Evolutionary conservation across 306 rosid genomes (phyloP).

Genomic region (Senna tora): DNA sequence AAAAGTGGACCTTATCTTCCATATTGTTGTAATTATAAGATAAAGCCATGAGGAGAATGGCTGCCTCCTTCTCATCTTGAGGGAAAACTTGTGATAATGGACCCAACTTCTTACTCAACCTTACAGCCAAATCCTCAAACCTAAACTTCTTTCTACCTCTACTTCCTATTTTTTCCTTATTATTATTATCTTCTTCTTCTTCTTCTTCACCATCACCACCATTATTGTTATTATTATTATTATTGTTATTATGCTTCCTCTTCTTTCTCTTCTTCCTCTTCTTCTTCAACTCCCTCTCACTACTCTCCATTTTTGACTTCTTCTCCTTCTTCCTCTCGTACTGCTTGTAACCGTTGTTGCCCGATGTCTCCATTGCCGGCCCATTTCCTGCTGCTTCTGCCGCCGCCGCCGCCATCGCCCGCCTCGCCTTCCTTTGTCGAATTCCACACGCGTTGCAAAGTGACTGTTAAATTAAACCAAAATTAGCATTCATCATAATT

Average conservation of each 20-base stretch:
- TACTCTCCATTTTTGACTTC: background rate
- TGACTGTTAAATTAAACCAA: slow-evolving; percentile 56
- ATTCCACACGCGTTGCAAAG: slow-evolving; percentile 98
- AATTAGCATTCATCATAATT: background rate
- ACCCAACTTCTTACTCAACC: slow-evolving; percentile 58
- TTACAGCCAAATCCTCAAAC: slow-evolving; percentile 66
- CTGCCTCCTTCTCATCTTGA: slow-evolving; percentile 97
- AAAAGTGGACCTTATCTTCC: slow-evolving; percentile 57
- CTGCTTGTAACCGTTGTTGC: slow-evolving; percentile 23
- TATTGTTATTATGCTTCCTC: no score
- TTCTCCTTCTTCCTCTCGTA: slow-evolving; percentile 38
- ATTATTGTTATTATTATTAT: no score
- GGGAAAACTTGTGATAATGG: slow-evolving; percentile 75
- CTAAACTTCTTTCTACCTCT: slow-evolving; percentile 48
- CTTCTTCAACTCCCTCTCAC: slow-evolving; percentile 2
- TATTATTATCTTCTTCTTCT: slow-evolving; percentile 31
- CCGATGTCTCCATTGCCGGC: slow-evolving; percentile 41
- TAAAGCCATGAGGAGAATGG: slow-evolving; percentile 87
- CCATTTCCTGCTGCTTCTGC: slow-evolving; percentile 58
- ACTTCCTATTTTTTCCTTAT: background rate
- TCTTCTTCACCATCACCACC: slow-evolving; percentile 32
- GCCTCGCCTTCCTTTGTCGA: slow-evolving; percentile 92
- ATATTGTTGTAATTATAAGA: slow-evolving; percentile 58
- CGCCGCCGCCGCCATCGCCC: slow-evolving; percentile 77
- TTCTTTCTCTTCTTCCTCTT: slow-evolving; percentile 43